Evolutionary conservation across 2,329 filamentous ascomycete species (phyloP).

Genomic region (Fusarium miscanthi): DNA sequence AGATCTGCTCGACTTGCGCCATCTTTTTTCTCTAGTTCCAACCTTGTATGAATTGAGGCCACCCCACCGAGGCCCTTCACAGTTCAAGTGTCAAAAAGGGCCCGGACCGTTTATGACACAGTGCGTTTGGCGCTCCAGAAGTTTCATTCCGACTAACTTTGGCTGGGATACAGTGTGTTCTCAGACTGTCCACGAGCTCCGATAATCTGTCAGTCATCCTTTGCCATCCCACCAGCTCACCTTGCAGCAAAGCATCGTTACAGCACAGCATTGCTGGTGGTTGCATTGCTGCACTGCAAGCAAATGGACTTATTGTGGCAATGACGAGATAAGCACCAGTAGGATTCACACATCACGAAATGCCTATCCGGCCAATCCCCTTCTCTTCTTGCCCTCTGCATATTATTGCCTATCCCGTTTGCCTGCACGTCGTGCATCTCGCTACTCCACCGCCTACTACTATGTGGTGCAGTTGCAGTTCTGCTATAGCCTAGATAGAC

Average conservation of each 20-base stretch:
- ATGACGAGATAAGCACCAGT: constrained; percentile 19
- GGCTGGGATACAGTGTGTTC: not conserved
- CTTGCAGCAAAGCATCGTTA: constrained; percentile 44
- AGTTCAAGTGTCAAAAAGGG: constrained; percentile 12
- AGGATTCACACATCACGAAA: constrained; percentile 19
- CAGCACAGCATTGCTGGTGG: constrained; percentile 32
- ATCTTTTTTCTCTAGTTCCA: constrained; percentile 36
- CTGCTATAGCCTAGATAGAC: constrained; percentile 22
- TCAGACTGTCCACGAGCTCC: constrained; percentile 25
- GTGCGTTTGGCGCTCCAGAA: constrained; percentile 7
- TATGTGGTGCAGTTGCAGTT: constrained; percentile 31
- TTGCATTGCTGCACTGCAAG: constrained; percentile 29
- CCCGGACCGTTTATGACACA: constrained; percentile 28
- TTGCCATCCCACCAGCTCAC: constrained; percentile 42
- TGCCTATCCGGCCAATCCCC: constrained; percentile 12
- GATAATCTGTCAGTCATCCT: constrained; percentile 22
- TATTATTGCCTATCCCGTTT: constrained; percentile 25
- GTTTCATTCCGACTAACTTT: not conserved
- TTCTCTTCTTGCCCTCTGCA: constrained; percentile 21
- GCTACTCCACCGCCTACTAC: constrained; percentile 31
- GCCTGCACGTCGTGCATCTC: constrained; percentile 36
- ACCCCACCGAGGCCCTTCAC: constrained; percentile 17
- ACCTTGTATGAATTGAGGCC: constrained; percentile 32
- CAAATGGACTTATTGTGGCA: constrained; percentile 32
- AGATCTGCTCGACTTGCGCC: constrained; percentile 34